Base-by-base conservation (phyloP, 2,329 filamentous ascomycete species). In the Fusarium sp. region DNA sequence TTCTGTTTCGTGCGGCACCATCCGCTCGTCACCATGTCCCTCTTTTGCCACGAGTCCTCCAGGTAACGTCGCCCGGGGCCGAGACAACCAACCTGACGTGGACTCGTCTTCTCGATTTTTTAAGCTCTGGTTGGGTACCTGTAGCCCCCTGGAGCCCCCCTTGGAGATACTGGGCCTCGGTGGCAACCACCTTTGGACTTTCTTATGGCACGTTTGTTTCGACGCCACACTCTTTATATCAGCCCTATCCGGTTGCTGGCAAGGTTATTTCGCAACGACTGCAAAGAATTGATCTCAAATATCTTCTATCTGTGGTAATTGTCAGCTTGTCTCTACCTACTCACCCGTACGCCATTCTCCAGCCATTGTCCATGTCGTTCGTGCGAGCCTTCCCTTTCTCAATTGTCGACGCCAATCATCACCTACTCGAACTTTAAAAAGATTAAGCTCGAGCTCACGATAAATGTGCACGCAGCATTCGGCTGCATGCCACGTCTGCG, bases 381-480 rank as follows among this genome's bases (percentile, higher is more conserved):
- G 43, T 63, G 66, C 64, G 55, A 52, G 71, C 65, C 31, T 48
- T 47, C 14, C 56, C 27, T 29, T 66, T 58, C 62, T 63, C 64
- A 62, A 47, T 53, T 29, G 31, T 57, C 63, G 47, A 48, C 63
- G 47, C 45, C 57, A 21, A 48, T 48, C 58, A 52, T 49, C 61
- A 57, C 63, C 56, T 53, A 55, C 56, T 62, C 43, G 50, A 62
- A 48, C 40, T 50, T 62, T 57, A 67, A 65, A 67, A 31, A 31
- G 13, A 68, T 57, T 49, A 70, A 58, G 42, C 29, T 64, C 35
- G 61, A 70, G 59, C 61, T 80, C 70, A 73, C 71, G 74, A 76
- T 87, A 86, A 82, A 88, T 88, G 86, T 88, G 86, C 82, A 83
- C 78, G 76, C 84, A 86, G 83, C 78, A 87, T 78, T 82, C 79